phyloP scores from a whole-genome alignment of 1,284 basidiomycete species.

The Malassezia globosa region DNA sequence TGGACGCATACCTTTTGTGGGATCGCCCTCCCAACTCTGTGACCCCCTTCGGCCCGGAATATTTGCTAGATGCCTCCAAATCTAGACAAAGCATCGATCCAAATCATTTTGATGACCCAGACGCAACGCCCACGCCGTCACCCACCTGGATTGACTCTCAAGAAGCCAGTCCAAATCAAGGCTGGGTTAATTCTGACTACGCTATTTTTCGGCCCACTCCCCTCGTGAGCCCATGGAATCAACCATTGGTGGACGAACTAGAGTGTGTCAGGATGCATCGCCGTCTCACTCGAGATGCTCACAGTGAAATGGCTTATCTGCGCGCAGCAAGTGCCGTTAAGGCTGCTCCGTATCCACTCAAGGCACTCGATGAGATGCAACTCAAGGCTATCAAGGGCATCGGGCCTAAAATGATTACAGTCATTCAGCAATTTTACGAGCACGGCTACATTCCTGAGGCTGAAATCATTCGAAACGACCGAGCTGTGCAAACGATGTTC shows the following conservation, averaged over 20 bases:
- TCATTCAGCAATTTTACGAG: slow-evolving; percentile 31
- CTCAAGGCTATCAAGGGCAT: slow-evolving; percentile 34
- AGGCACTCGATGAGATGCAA: background rate
- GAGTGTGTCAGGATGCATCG: slow-evolving; percentile 33
- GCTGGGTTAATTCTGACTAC: slow-evolving; percentile 8
- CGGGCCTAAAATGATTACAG: slow-evolving; percentile 28
- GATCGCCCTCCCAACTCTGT: no score
- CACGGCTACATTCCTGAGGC: slow-evolving; percentile 30
- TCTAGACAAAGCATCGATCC: background rate
- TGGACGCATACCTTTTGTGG: background rate
- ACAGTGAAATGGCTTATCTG: slow-evolving; percentile 37
- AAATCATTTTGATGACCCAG: background rate
- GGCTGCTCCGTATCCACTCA: slow-evolving; percentile 28
- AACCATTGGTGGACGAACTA: slow-evolving; percentile 33
- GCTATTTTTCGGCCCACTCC: slow-evolving; percentile 10
- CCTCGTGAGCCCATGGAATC: slow-evolving; percentile 23
- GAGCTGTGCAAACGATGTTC: slow-evolving; percentile 27
- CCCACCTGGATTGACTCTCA: background rate
- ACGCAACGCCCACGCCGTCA: background rate
- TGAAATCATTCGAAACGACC: slow-evolving; percentile 28
- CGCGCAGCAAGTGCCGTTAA: slow-evolving; percentile 37
- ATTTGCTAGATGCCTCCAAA: no score
- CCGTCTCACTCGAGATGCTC: slow-evolving; percentile 25
- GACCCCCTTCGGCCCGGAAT: no score
- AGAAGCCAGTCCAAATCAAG: background rate